phyloP scores from a whole-genome alignment of 202 grass and related monocot genomes.

The Cymbopogon flexuosus region DNA sequence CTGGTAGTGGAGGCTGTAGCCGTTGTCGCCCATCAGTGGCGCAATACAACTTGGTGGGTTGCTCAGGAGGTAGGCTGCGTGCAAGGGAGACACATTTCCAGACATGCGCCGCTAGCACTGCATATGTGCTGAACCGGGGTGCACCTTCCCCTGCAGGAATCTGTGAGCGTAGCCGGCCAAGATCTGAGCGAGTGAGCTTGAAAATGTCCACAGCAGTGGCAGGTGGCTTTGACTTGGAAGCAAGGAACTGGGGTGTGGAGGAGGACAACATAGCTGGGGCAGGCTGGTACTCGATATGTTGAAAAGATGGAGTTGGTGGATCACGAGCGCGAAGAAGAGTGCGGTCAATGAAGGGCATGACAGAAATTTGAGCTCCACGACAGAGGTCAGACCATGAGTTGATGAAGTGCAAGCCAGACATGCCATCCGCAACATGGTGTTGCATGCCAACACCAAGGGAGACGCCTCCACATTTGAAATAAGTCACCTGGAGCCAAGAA shows the following conservation, averaged over 20 bases:
- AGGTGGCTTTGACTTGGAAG: conserved; percentile 28
- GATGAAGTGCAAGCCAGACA: conserved; percentile 83
- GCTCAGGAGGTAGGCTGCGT: conserved; percentile 52
- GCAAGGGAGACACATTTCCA: conserved; percentile 73
- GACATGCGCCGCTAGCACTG: conserved; percentile 66
- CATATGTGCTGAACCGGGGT: conserved; percentile 46
- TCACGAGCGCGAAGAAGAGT: conserved; percentile 48
- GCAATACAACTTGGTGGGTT: conserved; percentile 74
- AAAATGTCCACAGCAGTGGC: conserved; percentile 70
- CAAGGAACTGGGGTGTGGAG: conserved; percentile 3
- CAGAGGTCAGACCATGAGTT: conserved; percentile 86
- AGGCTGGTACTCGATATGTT: conserved; percentile 78
- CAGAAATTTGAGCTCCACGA: conserved; percentile 46
- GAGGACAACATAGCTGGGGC: conserved; percentile 52
- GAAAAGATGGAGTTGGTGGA: conserved; percentile 58
- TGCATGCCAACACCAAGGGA: conserved; percentile 90
- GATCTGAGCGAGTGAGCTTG: conserved; percentile 53
- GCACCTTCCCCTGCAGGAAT: conserved; percentile 35
- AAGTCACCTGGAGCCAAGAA: conserved; percentile 53
- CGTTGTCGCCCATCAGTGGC: conserved; percentile 78
- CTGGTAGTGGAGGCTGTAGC: conserved; percentile 57
- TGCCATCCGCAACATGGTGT: conserved; percentile 76
- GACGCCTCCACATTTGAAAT: conserved; percentile 82
- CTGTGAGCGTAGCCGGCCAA: conserved; percentile 39
- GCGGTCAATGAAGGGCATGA: conserved; percentile 56